Evolutionary conservation across 352 stramenopile genomes (phyloP).

Genomic region (Phytophthora tubulina): DNA sequence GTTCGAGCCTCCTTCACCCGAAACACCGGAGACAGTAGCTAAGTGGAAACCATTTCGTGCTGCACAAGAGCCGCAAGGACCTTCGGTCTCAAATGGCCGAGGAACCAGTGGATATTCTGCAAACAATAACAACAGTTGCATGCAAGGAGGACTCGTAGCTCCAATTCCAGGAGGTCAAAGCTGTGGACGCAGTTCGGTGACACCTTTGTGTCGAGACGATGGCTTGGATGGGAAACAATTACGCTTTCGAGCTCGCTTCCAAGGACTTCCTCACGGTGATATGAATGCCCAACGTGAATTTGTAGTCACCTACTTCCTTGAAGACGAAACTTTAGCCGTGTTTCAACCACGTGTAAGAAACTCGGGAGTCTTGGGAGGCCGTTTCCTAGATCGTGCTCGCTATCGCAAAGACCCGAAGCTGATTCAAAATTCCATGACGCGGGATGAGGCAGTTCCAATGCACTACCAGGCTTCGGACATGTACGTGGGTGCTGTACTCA

Average conservation of each 20-base stretch:
- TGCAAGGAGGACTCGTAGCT: conserved; percentile 40
- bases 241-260: conserved; percentile 77
- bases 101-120: conserved; percentile 37
- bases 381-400: conserved; percentile 80
- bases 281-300: conserved; percentile 69
- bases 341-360: conserved; percentile 80
- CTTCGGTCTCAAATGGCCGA: conserved; percentile 28
- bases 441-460: conserved; percentile 14
- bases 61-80: conserved; percentile 5
- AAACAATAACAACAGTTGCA: conserved; percentile 46
- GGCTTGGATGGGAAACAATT: conserved; percentile 73
- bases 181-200: conserved; percentile 18
- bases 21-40: conserved; percentile 14
- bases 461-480: conserved; percentile 70
- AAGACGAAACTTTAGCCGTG: conserved; percentile 81
- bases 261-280: conserved; percentile 44
- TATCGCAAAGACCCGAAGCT: conserved; percentile 61
- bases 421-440: neutral
- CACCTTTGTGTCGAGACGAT: conserved; percentile 47
- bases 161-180: conserved; percentile 33
- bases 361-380: conserved; percentile 67
- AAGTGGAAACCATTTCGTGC: conserved; percentile 76
- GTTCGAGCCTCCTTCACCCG: conserved; percentile 33
- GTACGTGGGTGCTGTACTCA: conserved; percentile 73
- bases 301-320: conserved; percentile 82